phyloP scores from a whole-genome alignment of 2,329 filamentous ascomycete species.

The Pseudocercospora fuligena region DNA sequence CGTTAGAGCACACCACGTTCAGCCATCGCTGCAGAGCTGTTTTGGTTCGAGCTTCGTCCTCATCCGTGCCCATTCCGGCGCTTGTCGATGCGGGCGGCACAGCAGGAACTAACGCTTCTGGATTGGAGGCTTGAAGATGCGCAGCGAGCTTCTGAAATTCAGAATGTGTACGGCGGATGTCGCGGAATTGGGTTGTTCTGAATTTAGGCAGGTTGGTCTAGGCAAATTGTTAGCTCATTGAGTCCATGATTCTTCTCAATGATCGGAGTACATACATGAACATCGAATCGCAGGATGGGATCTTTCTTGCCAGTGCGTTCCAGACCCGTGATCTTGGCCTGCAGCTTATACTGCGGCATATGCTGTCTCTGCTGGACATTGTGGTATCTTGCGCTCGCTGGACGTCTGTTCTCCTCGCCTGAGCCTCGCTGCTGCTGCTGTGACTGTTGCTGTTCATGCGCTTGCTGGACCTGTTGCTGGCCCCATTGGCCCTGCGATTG shows the following conservation, averaged over 20 bases:
- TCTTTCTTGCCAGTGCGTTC: constrained; percentile 96
- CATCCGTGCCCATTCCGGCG: constrained; percentile 92
- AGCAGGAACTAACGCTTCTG: constrained; percentile 90
- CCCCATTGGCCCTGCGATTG: constrained; percentile 12
- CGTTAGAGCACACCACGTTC: constrained; percentile 89
- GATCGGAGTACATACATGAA: constrained; percentile 71
- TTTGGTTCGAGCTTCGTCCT: constrained; percentile 91
- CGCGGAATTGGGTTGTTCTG: constrained; percentile 95
- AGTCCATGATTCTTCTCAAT: not conserved
- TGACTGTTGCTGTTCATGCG: constrained; percentile 46
- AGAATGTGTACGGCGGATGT: constrained; percentile 91
- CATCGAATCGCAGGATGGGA: constrained; percentile 90
- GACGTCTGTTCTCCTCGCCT: constrained; percentile 37
- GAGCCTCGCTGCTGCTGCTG: constrained; percentile 28
- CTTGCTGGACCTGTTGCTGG: constrained; percentile 43
- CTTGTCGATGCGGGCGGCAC: constrained; percentile 94
- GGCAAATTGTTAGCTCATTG: constrained; percentile 10
- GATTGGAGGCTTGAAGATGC: constrained; percentile 96
- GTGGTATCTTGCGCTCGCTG: constrained; percentile 39
- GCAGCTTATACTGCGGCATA: constrained; percentile 66
- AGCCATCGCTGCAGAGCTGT: constrained; percentile 91
- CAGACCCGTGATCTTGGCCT: constrained; percentile 91
- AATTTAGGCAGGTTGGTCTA: constrained; percentile 99
- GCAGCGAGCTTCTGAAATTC: constrained; percentile 97
- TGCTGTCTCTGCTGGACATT: constrained; percentile 38